phyloP scores from a whole-genome alignment of 2,329 filamentous ascomycete species.

The Diaporthe vexans region DNA sequence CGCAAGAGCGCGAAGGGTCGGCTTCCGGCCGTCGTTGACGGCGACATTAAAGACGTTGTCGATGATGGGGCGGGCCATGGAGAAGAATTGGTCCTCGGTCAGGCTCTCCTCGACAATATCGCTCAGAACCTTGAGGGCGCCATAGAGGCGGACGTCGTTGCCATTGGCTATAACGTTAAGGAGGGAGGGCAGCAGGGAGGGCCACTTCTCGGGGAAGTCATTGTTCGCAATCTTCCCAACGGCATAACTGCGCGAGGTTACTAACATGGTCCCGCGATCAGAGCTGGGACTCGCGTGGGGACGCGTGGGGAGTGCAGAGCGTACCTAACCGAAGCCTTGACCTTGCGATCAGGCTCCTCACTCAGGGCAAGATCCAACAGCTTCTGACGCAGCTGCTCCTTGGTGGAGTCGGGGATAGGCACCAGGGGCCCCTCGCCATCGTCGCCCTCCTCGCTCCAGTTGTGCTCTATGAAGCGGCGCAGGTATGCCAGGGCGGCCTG shows the following conservation, averaged over 20 bases:
- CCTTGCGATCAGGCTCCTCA: slow-evolving; percentile 82
- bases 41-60: slow-evolving; percentile 87
- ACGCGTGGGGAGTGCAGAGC: slow-evolving; percentile 47
- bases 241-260: slow-evolving; percentile 64
- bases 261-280: slow-evolving; percentile 37
- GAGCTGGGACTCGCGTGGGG: not conserved
- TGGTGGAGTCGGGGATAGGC: slow-evolving; percentile 79
- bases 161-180: slow-evolving; percentile 83
- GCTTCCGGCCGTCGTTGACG: slow-evolving; percentile 79
- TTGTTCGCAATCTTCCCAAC: slow-evolving; percentile 94
- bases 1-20: slow-evolving; percentile 84
- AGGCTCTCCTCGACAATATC: slow-evolving; percentile 95
- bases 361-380: slow-evolving; percentile 84
- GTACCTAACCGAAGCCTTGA: slow-evolving; percentile 90
- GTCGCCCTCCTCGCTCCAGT: slow-evolving; percentile 85
- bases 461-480: slow-evolving; percentile 84
- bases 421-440: slow-evolving; percentile 70
- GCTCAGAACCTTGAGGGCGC: slow-evolving; percentile 86
- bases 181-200: slow-evolving; percentile 85
- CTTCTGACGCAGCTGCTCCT: slow-evolving; percentile 78
- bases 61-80: slow-evolving; percentile 87
- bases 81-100: slow-evolving; percentile 95
- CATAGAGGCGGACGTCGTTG: slow-evolving; percentile 85
- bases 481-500: slow-evolving; percentile 86
- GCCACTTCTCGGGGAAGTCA: slow-evolving; percentile 97